These are phyloP conservation scores for Lanmaoa rubissima DNA, from an alignment of 768 basidiomycete species.

Conservation along the genomic window DNA sequence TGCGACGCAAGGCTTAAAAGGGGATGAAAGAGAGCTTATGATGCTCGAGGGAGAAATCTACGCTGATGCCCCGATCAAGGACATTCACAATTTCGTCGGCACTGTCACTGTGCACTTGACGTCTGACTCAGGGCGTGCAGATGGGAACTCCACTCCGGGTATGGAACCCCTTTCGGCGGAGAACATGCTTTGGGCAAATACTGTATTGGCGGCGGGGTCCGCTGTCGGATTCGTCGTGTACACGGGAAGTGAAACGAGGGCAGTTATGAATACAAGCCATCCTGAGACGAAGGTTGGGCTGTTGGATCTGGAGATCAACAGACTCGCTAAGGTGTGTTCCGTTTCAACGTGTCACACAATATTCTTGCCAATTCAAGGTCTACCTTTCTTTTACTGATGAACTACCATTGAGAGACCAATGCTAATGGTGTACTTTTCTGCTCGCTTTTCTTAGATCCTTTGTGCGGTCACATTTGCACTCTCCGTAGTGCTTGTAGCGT, in stretches of 20 bases:
- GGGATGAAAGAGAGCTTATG: conserved; percentile 49
- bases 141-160: conserved; percentile 37
- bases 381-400: not conserved
- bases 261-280: conserved; percentile 98
- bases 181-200: conserved; percentile 96
- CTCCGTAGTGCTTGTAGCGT: conserved; percentile 86
- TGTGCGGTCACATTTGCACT: conserved; percentile 92
- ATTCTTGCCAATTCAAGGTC: not conserved
- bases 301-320: conserved; percentile 92
- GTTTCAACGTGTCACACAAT: not conserved
- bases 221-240: conserved; percentile 93
- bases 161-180: conserved; percentile 91
- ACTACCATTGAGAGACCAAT: not conserved
- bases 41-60: conserved; percentile 85
- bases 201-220: conserved; percentile 92
- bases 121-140: conserved; percentile 32
- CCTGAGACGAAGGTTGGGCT: conserved; percentile 93
- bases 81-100: conserved; percentile 93
- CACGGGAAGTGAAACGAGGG: conserved; percentile 92
- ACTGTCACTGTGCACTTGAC: conserved; percentile 74
- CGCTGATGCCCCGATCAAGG: conserved; percentile 94
- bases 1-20: conserved; percentile 20
- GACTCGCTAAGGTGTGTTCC: conserved; percentile 78
- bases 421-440: not conserved
- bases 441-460: conserved; percentile 60